A percentile compares a stretch with the other conserved stretches of the same genome.
These are phyloP conservation scores for Sphaerosporella brunnea DNA, from an alignment of 495 filamentous ascomycete species.

Conservation along the genomic window DNA sequence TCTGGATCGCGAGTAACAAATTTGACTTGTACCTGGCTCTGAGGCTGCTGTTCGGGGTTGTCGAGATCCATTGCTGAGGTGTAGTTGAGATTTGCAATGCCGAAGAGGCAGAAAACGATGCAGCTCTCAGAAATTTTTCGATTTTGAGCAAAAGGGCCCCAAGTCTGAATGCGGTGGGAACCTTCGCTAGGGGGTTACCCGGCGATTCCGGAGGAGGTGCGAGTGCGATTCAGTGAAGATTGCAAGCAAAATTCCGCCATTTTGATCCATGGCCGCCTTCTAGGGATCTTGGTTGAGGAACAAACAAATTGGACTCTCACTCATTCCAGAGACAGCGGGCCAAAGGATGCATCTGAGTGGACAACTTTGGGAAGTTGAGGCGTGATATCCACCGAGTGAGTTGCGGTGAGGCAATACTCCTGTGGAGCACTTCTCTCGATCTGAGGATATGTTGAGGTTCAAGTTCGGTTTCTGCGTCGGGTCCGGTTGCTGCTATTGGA, in stretches of 20 bases:
- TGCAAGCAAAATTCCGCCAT: background rate
- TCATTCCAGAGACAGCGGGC: background rate
- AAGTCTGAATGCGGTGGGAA: too few relatives aligned
- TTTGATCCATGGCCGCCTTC: too few relatives aligned
- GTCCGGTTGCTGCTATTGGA: too few relatives aligned
- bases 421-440: too few relatives aligned
- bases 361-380: too few relatives aligned
- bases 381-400: background rate
- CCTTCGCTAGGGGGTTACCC: too few relatives aligned
- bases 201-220: background rate
- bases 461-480: too few relatives aligned
- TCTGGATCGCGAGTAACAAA: constrained; percentile 41
- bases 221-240: background rate
- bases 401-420: too few relatives aligned
- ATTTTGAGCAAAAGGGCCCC: background rate
- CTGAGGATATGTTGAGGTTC: too few relatives aligned
- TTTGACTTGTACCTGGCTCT: constrained; percentile 34
- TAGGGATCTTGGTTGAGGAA: too few relatives aligned
- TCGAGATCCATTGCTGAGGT: background rate
- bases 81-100: background rate
- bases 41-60: background rate
- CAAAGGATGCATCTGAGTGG: background rate
- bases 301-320: background rate
- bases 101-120: background rate
- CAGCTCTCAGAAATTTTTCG: background rate